Base-by-base conservation (phyloP, 2,329 filamentous ascomycete species). In the Apiospora phragmitis region DNA sequence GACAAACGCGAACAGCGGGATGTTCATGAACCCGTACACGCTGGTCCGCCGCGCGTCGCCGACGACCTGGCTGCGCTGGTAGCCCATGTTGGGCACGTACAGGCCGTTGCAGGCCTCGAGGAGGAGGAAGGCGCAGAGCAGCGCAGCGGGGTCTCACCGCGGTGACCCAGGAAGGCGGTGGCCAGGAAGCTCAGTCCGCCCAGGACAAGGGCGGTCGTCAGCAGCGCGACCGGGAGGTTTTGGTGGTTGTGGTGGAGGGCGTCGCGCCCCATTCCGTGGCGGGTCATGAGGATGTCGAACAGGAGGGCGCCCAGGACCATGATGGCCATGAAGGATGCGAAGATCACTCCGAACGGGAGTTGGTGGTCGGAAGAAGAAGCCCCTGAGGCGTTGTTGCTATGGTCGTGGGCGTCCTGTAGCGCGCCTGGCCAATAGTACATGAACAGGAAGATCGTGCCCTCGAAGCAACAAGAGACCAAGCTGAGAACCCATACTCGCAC, bases 1-100 rank as follows among this genome's bases (percentile, higher is more conserved):
- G 1, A 90, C 86, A 74, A 89, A 88, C 21, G 87, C 72, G 75
- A 90, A 91, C 72, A 91, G 78, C 14, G 89, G 89, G 18, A 91
- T 82, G 59, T 78, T 76, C 74, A 80, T 81, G 68, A 80, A 51
- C 4, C 79, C 78, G 65, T 80, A 81, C 7, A 79, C 67, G 18
- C 76, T 74, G 12, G 79, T 75, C 38, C 79, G 74, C 24, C 75
- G 74, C 24, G 73, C 75, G 38, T 79, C 77, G 38, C 74, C 70
- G 7, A 80, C 77, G 11, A 80, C 70, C 26, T 74, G 70, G 26
- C 79, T 76, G 4, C 80, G 77, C 68, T 78, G 73, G 29, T 75
- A 80, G 18, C 78, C 78, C 43, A 80, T 79, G 67, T 76, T 78
- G 6, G 79, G 79, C 21, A 80, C 74, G 45, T 80, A 81, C 4